Evolutionary conservation across 192 early-diverging fungal species (phyloP).

Genomic region (Gamsiella multidivaricata): DNA sequence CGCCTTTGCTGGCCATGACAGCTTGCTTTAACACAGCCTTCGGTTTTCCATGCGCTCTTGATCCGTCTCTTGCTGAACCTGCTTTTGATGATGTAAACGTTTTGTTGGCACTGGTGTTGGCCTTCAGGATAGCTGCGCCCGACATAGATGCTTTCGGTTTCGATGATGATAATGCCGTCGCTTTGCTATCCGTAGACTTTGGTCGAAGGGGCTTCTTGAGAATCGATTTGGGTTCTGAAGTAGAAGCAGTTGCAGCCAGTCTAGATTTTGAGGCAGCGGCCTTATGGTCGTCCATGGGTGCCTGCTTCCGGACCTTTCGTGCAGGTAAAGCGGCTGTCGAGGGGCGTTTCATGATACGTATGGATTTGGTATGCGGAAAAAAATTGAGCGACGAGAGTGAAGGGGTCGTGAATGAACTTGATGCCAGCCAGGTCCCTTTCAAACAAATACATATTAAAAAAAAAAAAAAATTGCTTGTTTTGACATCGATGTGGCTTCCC

Average conservation of each 20-base stretch:
- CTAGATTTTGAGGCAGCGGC: neutral
- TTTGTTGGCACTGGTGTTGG: slow-evolving; percentile 36
- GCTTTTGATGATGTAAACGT: slow-evolving; percentile 3
- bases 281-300: slow-evolving; percentile 37
- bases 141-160: slow-evolving; percentile 46
- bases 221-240: slow-evolving; percentile 41
- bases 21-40: slow-evolving; percentile 28
- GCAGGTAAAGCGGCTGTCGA: slow-evolving; percentile 20
- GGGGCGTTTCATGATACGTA: slow-evolving; percentile 22
- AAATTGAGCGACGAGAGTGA: neutral
- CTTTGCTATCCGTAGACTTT: neutral
- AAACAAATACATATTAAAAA: neutral
- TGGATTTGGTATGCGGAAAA: neutral
- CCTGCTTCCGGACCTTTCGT: slow-evolving; percentile 46
- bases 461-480: slow-evolving; percentile 11
- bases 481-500: slow-evolving; percentile 5
- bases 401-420: neutral
- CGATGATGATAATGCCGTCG: slow-evolving; percentile 16
- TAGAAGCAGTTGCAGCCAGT: neutral
- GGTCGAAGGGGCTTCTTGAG: slow-evolving; percentile 43
- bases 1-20: slow-evolving; percentile 34
- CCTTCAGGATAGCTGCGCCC: slow-evolving; percentile 38
- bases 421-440: neutral
- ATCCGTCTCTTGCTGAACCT: neutral
- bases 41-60: slow-evolving; percentile 10